Evolutionary conservation across 2,329 filamentous ascomycete genomes (phyloP).

Genomic region (Cadophora malorum): DNA sequence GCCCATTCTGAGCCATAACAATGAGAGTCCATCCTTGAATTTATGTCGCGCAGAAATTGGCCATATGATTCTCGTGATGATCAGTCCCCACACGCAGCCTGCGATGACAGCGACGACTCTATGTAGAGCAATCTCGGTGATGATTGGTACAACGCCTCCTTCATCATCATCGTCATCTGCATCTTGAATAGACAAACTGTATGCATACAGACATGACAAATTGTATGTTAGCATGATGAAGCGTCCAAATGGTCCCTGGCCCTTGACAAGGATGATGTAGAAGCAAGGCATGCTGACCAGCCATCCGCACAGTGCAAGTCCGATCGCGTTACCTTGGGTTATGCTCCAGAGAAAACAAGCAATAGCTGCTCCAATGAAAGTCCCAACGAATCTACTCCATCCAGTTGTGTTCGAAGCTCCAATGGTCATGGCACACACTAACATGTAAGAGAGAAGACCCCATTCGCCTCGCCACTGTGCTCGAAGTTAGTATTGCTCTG

Average conservation of each 20-base stretch:
- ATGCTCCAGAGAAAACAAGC: slow-evolving; percentile 81
- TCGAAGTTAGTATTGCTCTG: background rate
- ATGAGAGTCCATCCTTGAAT: slow-evolving; percentile 84
- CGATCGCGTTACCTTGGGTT: slow-evolving; percentile 73
- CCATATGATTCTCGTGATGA: slow-evolving; percentile 90
- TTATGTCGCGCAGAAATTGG: slow-evolving; percentile 89
- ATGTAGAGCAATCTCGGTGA: slow-evolving; percentile 86
- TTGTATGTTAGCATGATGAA: slow-evolving; percentile 98
- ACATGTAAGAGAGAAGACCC: slow-evolving; percentile 96
- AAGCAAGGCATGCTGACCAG: slow-evolving; percentile 83
- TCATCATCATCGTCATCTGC: slow-evolving; percentile 87
- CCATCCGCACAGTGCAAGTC: slow-evolving; percentile 83
- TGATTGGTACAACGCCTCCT: slow-evolving; percentile 81
- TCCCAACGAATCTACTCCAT: slow-evolving; percentile 84
- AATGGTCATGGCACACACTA: slow-evolving; percentile 97
- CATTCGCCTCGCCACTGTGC: slow-evolving; percentile 85
- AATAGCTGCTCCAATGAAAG: slow-evolving; percentile 77
- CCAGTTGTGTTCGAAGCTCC: slow-evolving; percentile 95
- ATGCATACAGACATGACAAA: slow-evolving; percentile 91
- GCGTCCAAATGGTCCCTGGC: slow-evolving; percentile 87
- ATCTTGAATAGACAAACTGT: slow-evolving; percentile 82
- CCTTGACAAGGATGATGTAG: slow-evolving; percentile 84
- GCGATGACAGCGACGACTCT: slow-evolving; percentile 84
- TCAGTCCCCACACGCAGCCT: slow-evolving; percentile 90
- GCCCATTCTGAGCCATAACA: slow-evolving; percentile 91